Evolutionary conservation across 352 stramenopile genomes (phyloP), one percentile per base, ranked within the genome.

Genomic region (Phytophthora multivora): DNA sequence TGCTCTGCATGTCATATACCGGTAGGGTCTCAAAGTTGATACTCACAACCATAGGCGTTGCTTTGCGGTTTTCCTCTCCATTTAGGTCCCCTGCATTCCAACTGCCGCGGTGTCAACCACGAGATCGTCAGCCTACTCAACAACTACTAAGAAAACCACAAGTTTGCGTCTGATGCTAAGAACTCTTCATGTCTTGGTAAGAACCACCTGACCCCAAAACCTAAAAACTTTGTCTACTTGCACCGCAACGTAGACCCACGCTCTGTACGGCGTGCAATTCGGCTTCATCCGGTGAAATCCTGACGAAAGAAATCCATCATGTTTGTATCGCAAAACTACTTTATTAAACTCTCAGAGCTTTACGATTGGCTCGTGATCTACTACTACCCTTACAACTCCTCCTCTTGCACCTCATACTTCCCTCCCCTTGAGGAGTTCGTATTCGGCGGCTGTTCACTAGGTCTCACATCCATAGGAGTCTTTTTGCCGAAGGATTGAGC

Each of bases 321-420:
- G 38, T 43, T 16, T 8, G 15, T 49, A 36, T 49, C 42, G 26
- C 10, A 51, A 51, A 50, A n/a, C 25, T 38, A 12, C 45, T 51
- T 51, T 51, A 40, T 59, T 59, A 59, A 61, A 25, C 51, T 47
- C 8, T 7, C 30, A 51, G 18, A 31, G 23, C 33, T 46, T 43
- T 33, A 33, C 28, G 28, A 25, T 35, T 42, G 31, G 5, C 16
- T 18, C 21, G 21, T 23, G 28, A 53, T 15, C 30, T 35, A 18
- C 21, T 53, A 19, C 25, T 33, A 25, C 49, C 16, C 15, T 69
- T 47, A 66, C 42, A 66, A 40, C 26, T 66, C 63, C 28, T 59
- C 46, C 15, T 69, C 61, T 11, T 19, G 28, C 2, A 54, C n/a
- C 11, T 52, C 47, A 4, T 45, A 13, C 19, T 25, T 51, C 12